A percentile compares a stretch with the other conserved stretches of the same genome.
These are phyloP conservation scores for Sergeia podlipaevii DNA, from an alignment of 208 protist species.

Conservation along the genomic window DNA sequence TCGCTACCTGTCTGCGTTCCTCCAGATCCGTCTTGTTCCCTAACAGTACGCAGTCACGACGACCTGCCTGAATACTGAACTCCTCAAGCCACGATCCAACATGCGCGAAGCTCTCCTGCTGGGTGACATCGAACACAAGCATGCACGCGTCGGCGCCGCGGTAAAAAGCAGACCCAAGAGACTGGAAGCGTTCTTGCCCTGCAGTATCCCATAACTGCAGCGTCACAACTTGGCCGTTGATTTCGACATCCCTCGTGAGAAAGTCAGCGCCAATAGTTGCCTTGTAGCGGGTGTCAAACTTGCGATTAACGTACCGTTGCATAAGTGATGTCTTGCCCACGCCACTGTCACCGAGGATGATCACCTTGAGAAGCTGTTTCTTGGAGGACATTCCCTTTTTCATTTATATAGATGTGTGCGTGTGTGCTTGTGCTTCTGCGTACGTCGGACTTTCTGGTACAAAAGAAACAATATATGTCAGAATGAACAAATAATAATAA, in stretches of 20 bases:
- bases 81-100: conserved; percentile 97
- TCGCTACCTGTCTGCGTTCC: conserved; percentile 89
- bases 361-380: conserved; percentile 93
- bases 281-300: conserved; percentile 97
- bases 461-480: no score
- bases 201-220: conserved; percentile 96
- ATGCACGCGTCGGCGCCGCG: conserved; percentile 98
- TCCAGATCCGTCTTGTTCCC: conserved; percentile 99
- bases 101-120: conserved; percentile 82
- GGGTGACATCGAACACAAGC: conserved; percentile 89
- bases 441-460: no score
- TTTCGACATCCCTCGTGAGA: conserved; percentile 96
- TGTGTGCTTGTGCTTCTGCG: no score
- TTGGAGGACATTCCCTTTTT: no score
- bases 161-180: conserved; percentile 98
- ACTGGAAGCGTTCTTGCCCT: conserved; percentile 99
- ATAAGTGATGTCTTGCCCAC: conserved; percentile 92
- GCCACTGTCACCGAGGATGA: conserved; percentile 92
- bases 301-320: conserved; percentile 90
- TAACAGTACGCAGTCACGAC: conserved; percentile 98
- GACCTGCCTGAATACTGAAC: conserved; percentile 95
- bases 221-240: conserved; percentile 96
- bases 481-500: no score
- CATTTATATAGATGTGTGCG: no score
- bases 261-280: conserved; percentile 99